These are phyloP conservation scores for Lepidopterella palustris DNA, from an alignment of 495 filamentous ascomycete species.

Conservation along the genomic window DNA sequence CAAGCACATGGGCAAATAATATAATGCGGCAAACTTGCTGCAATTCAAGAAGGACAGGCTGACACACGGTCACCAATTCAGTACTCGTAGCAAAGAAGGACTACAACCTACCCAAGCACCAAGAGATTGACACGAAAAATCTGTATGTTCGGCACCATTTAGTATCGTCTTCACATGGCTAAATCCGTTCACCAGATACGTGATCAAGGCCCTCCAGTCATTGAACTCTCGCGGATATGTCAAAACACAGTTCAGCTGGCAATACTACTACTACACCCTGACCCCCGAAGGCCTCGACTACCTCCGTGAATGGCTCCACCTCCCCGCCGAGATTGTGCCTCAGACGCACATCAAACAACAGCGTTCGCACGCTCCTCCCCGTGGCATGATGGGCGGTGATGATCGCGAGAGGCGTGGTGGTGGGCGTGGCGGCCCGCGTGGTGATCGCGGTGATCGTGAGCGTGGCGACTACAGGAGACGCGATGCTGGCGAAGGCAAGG, in stretches of 20 bases:
- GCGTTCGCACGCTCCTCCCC: conserved; percentile 94
- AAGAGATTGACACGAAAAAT: conserved; percentile 97
- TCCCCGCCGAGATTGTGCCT: conserved; percentile 98
- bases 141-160: no score
- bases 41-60: conserved; percentile 26
- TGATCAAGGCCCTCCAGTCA: conserved; percentile 97
- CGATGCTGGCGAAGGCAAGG: conserved; percentile 83
- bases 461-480: conserved; percentile 63
- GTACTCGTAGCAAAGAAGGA: conserved; percentile 99
- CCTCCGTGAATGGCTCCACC: conserved; percentile 99
- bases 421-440: conserved; percentile 56
- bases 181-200: conserved; percentile 37
- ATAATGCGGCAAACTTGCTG: conserved; percentile 19
- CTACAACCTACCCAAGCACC: conserved; percentile 88
- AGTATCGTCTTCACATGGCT: neutral
- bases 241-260: conserved; percentile 99
- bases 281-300: conserved; percentile 99
- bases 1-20: conserved; percentile 13
- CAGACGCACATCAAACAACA: conserved; percentile 99
- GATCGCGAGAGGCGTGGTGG: conserved; percentile 68
- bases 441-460: conserved; percentile 80
- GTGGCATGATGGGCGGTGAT: conserved; percentile 96
- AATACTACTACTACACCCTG: conserved; percentile 99
- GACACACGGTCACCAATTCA: conserved; percentile 27
- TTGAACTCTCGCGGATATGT: conserved; percentile 94